Evolutionary conservation across 1,139 yeast species (phyloP).

Genomic region (Saccharomycopsis hybrid): DNA sequence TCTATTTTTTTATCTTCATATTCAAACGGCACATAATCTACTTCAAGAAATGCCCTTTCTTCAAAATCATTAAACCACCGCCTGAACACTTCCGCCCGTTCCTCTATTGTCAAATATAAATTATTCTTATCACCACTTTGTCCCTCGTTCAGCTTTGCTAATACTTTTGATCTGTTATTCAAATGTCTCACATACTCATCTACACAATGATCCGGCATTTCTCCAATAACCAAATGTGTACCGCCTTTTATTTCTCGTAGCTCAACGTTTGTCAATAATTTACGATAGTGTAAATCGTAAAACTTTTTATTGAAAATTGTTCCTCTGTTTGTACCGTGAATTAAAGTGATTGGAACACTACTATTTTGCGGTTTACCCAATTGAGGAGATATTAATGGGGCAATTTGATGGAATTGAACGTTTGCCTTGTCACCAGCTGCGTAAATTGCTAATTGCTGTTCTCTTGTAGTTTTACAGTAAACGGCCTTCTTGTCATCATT

Average conservation of each 20-base stretch:
- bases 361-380: background rate
- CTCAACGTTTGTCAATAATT: background rate
- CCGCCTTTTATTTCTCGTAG: background rate
- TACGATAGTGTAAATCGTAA: background rate
- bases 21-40: too few relatives aligned
- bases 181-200: background rate
- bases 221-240: background rate
- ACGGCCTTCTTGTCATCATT: background rate
- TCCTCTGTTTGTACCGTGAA: background rate
- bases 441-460: slow-evolving; percentile 1
- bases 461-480: background rate
- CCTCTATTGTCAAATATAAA: background rate
- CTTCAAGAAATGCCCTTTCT: slow-evolving; percentile 1
- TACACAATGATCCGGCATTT: background rate
- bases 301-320: too few relatives aligned
- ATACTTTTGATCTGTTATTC: background rate
- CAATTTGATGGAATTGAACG: background rate
- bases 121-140: background rate
- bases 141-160: background rate
- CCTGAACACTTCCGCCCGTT: slow-evolving; percentile 5
- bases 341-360: background rate
- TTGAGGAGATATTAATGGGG: background rate
- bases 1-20: too few relatives aligned
- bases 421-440: background rate
- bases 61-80: slow-evolving; percentile 1